These are phyloP conservation scores for Trichoderma parareesei DNA, from an alignment of 495 filamentous ascomycete species.

Conservation along the genomic window DNA sequence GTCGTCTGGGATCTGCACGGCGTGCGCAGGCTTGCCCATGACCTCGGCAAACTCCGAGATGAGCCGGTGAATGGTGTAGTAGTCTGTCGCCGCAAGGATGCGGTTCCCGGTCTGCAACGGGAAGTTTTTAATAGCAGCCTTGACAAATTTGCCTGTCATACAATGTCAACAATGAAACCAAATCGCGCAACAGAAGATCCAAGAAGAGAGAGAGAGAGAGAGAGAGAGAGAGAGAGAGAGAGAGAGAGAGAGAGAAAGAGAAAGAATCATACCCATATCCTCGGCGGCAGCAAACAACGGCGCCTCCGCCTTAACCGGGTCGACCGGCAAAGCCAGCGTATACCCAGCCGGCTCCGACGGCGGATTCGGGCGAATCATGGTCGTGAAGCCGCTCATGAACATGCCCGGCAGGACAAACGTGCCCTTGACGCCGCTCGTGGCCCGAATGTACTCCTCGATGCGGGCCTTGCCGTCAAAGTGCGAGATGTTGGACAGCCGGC, in stretches of 20 bases:
- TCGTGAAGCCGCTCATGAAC: constrained; percentile 48
- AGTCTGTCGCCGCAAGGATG: constrained; percentile 39
- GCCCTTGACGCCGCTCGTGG: constrained; percentile 32
- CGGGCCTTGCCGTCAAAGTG: constrained; percentile 58
- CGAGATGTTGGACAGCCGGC: constrained; percentile 40
- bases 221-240: no score
- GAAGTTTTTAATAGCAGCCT: constrained; percentile 37
- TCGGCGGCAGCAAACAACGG: constrained; percentile 47
- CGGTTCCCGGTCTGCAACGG: constrained; percentile 32
- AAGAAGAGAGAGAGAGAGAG: no score
- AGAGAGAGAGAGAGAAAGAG: background rate
- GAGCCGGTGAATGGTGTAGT: constrained; percentile 38
- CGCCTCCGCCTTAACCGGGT: constrained; percentile 25
- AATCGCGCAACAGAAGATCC: no score
- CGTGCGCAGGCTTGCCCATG: constrained; percentile 38
- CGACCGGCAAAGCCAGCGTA: constrained; percentile 36
- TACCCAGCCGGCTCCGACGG: constrained; percentile 22
- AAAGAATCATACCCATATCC: constrained; percentile 36
- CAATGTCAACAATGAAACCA: background rate
- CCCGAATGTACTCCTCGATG: constrained; percentile 49
- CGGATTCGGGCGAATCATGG: constrained; percentile 21
- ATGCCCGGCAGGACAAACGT: constrained; percentile 51
- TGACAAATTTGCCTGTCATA: constrained; percentile 43
- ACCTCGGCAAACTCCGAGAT: constrained; percentile 41
- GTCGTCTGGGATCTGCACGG: constrained; percentile 35